A percentile compares a stretch with the other conserved stretches of the same genome.
Conservation (phyloP, 768 basidiomycete species). For the Suillus cothurnatus region DNA sequence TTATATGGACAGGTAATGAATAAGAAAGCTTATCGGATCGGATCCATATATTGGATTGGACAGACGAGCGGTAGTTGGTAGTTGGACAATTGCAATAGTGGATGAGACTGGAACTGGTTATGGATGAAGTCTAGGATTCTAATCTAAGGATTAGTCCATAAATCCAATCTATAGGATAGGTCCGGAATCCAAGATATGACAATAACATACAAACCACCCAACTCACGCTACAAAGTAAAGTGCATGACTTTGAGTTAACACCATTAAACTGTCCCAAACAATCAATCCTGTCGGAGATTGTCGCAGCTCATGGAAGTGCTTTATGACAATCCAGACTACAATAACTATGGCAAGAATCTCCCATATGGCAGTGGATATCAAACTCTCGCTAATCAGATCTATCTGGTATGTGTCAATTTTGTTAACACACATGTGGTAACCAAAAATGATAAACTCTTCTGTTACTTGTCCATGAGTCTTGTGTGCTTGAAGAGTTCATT, state of each 20-base stretch:
- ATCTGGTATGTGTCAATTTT: rapidly evolving
- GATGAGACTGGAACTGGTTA: too few relatives aligned
- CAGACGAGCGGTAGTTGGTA: too few relatives aligned
- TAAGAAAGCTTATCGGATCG: too few relatives aligned
- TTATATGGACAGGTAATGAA: too few relatives aligned
- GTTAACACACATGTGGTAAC: neutral
- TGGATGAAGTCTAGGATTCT: too few relatives aligned
- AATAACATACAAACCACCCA: neutral
- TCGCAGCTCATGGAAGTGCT: neutral
- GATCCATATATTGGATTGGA: too few relatives aligned
- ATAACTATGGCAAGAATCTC: neutral
- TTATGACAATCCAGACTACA: neutral
- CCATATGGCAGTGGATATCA: neutral
- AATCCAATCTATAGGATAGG: too few relatives aligned
- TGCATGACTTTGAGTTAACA: neutral
- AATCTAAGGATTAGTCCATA: too few relatives aligned
- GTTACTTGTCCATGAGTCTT: neutral
- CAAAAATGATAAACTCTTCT: neutral
- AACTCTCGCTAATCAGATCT: rapidly evolving
- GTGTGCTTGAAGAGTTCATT: neutral
- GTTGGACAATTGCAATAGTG: too few relatives aligned
- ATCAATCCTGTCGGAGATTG: neutral
- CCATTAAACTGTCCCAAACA: neutral
- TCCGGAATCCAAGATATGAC: too few relatives aligned
- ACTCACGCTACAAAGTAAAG: neutral